Evolutionary conservation across 805 yeast species (phyloP), one percentile per base, ranked within the genome.

Genomic region (Cyberlindnera meyerae): DNA sequence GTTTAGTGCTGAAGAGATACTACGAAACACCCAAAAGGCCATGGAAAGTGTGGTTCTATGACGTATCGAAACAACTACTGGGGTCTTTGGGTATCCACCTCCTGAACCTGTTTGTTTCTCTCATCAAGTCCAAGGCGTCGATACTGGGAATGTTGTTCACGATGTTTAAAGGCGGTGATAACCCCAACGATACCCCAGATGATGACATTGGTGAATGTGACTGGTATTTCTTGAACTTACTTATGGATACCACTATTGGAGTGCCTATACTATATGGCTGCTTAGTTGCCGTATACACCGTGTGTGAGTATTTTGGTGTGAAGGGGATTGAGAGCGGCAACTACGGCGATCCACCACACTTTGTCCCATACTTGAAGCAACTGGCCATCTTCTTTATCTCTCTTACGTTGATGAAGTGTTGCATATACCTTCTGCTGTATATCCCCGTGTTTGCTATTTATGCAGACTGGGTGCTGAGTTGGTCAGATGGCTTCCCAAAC

Each of bases 191-290:
- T 25, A n/a, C n/a, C 9, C 22, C 22, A 20, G 63, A 55, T n/a
- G 63, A 56, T 4, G 71, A 65, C 25, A 75, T 71, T 33, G 80
- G 79, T 43, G 95, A 96, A 7, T 93, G 97, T 60, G 90, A 86
- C 49, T 93, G 96, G 93, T 90, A 93, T 63, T 90, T 90, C 54
- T 65, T 93, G 37, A 90, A 85, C 52, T 73, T 90, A 26, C 69
- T 90, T 20, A 74, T 90, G 55, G 98, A 90, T 58, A 89, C 97
- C 28, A 90, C 98, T 0, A 71, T 89, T 6, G 98, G 98, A 1
- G 90, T 90, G 3, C 94, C 94, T 6, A 73, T 90, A 3, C 62
- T 83, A 18, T 83, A 85, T 77, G 58, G 59, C 6, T 60, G 66
- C 17, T 66, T 89, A 20, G 71, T 71, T 40, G 43, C 66, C 3